Percentiles rank a stretch among this genome's conserved stretches.
Conservation (phyloP, 2,329 filamentous ascomycete species). For the Thelonectria rubi region DNA sequence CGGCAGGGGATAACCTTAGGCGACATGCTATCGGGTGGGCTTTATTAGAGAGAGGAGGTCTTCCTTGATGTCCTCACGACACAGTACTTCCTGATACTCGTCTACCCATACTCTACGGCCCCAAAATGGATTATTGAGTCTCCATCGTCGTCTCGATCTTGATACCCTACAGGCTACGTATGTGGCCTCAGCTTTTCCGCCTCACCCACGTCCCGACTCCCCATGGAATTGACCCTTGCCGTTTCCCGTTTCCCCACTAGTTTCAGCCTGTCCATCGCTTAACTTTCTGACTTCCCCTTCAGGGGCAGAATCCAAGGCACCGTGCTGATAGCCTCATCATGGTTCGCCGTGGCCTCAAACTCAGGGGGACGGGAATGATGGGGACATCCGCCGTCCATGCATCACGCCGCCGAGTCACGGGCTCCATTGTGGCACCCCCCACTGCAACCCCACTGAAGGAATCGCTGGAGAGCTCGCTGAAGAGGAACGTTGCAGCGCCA, state of each 20-base stretch:
- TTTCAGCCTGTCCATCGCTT: neutral
- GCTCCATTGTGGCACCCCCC: neutral
- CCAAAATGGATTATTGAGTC: neutral
- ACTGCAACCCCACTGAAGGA: neutral
- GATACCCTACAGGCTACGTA: conserved; percentile 52
- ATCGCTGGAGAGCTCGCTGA: neutral
- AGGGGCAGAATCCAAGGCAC: neutral
- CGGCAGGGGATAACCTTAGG: no score
- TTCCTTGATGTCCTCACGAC: no score
- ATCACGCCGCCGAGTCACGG: conserved; percentile 16
- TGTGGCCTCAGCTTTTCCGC: neutral
- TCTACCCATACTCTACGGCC: no score
- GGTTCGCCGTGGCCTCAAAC: neutral
- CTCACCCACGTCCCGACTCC: neutral
- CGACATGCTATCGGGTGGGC: no score
- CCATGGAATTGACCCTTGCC: neutral
- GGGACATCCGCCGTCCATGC: no score
- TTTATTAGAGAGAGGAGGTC: no score
- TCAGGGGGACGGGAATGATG: conserved; percentile 11
- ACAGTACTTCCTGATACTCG: no score
- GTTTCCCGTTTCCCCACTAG: neutral
- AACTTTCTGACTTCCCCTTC: neutral
- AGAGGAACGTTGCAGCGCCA: neutral
- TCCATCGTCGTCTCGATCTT: conserved; percentile 36
- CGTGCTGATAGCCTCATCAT: neutral